Evolutionary conservation across 108 stramenopile genomes (phyloP).

Genomic region (Hondaea fermentalgiana): DNA sequence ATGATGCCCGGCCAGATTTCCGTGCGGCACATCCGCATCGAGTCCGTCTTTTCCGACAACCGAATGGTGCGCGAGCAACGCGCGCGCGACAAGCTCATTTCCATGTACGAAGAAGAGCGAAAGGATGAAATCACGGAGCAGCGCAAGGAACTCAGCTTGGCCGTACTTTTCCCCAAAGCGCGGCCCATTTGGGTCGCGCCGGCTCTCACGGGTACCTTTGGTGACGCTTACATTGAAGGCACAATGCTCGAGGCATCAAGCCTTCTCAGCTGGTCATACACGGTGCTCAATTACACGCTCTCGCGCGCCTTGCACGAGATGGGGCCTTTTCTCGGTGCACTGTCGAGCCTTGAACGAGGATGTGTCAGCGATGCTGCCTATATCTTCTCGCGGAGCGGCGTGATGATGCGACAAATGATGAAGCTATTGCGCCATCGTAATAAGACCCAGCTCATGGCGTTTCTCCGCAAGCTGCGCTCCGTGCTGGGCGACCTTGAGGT

Average conservation of each 20-base stretch:
- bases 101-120: slow-evolving; percentile 24
- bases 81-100: slow-evolving; percentile 22
- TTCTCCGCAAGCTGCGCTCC: slow-evolving; percentile 19
- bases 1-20: slow-evolving; percentile 29
- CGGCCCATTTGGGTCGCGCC: slow-evolving; percentile 24
- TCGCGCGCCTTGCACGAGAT: not conserved
- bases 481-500: not conserved
- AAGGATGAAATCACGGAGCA: slow-evolving; percentile 17
- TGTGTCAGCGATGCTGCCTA: not conserved
- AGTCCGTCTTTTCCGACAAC: not conserved
- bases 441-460: slow-evolving; percentile 20
- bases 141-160: slow-evolving; percentile 21
- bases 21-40: slow-evolving; percentile 21
- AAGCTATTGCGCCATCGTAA: not conserved
- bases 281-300: slow-evolving; percentile 18
- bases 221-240: slow-evolving; percentile 26
- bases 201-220: slow-evolving; percentile 19
- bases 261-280: slow-evolving; percentile 27
- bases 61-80: not conserved
- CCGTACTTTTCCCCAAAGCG: slow-evolving; percentile 25
- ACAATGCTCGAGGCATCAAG: slow-evolving; percentile 17
- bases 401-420: slow-evolving; percentile 26
- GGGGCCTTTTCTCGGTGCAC: not conserved
- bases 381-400: slow-evolving; percentile 18
- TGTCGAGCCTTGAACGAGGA: not conserved